Evolutionary conservation across 192 early-diverging fungal genomes (phyloP).

Genomic region (Coemansia sp.): DNA sequence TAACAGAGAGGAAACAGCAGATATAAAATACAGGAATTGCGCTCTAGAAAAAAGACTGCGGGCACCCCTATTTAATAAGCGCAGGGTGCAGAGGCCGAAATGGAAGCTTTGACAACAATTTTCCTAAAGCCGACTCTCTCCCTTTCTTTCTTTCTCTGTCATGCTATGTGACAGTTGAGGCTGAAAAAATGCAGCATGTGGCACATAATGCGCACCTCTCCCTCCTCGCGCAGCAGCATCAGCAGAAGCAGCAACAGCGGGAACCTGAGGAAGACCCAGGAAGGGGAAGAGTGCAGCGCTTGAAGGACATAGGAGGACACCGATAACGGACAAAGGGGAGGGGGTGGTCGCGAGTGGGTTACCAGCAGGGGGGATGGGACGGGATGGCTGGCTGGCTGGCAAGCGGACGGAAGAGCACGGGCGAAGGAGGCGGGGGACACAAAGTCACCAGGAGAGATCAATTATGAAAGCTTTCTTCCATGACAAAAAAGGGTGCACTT

Average conservation of each 20-base stretch:
- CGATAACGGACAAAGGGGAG: not conserved
- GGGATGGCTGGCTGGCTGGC: not conserved
- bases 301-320: not conserved
- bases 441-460: slow-evolving; percentile 11
- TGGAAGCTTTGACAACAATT: not conserved
- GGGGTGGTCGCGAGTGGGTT: slow-evolving; percentile 3
- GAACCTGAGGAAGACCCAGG: slow-evolving; percentile 2
- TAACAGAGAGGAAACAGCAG: not conserved
- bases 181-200: slow-evolving; percentile 6
- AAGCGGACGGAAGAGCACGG: not conserved
- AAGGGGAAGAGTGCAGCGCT: slow-evolving; percentile 1
- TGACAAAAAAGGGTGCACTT: slow-evolving; percentile 8
- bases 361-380: not conserved
- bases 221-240: not conserved
- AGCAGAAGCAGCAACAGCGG: too few species aligned
- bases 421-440: slow-evolving; percentile 1
- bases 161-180: slow-evolving; percentile 9
- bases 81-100: not conserved
- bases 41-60: not conserved
- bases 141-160: not conserved
- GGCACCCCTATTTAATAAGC: slow-evolving; percentile 4
- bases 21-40: not conserved
- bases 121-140: not conserved
- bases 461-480: slow-evolving; percentile 5
- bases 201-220: slow-evolving; percentile 4